phyloP scores from a whole-genome alignment of 305 asterid genomes.

The Salvia sclarea region DNA sequence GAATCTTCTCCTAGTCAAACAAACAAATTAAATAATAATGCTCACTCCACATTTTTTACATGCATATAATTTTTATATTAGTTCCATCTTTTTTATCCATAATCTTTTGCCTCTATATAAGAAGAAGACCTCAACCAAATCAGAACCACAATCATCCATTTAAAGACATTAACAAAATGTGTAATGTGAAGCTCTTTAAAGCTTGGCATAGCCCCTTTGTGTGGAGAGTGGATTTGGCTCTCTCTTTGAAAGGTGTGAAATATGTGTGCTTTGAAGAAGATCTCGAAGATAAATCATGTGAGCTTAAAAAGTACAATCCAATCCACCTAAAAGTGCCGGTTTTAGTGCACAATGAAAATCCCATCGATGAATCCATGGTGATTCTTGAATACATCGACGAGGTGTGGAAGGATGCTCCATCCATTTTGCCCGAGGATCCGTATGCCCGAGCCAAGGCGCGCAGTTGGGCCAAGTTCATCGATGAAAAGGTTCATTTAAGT shows the following conservation, averaged over 20 bases:
- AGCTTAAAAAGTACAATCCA: neutral
- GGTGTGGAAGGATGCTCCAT: conserved; percentile 32
- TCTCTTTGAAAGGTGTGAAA: neutral
- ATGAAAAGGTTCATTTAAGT: conserved; percentile 4
- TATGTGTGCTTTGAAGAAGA: neutral
- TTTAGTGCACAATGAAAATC: conserved; percentile 13
- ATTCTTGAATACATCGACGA: conserved; percentile 7
- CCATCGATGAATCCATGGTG: too few species aligned
- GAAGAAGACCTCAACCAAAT: too few species aligned
- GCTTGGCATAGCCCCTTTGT: neutral
- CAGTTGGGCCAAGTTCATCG: too few species aligned
- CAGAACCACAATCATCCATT: too few species aligned
- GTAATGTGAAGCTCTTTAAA: neutral
- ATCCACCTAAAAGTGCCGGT: neutral
- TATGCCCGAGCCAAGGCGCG: neutral
- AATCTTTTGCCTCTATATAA: too few species aligned
- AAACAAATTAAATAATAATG: too few species aligned
- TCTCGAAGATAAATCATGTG: neutral
- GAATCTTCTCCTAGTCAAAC: too few species aligned
- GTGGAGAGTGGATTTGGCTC: neutral
- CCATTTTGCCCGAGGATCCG: conserved; percentile 39
- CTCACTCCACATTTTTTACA: too few species aligned
- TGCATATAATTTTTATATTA: too few species aligned
- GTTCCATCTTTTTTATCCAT: too few species aligned
- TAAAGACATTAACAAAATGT: neutral